Evolutionary conservation across 2,329 filamentous ascomycete species (phyloP), one percentile per base, ranked within the genome.

Genomic region (Verticillium nonalfalfae): DNA sequence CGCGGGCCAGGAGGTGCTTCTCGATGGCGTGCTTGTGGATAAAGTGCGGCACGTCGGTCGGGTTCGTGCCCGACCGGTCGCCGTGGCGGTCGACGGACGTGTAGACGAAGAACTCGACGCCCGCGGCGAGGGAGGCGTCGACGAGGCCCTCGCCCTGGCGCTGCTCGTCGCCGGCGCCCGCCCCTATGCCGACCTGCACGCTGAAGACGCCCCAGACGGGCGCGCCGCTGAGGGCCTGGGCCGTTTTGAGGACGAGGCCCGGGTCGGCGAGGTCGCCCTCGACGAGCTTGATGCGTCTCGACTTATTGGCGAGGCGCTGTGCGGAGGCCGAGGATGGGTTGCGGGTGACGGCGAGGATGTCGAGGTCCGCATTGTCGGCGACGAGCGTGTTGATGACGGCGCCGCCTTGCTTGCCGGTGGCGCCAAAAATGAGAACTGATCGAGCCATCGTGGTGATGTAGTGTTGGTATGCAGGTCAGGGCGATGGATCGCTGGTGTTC

Each of bases 311-410:
- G 2, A 87, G 78, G 15, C 73, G 74, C 67, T 84, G 76, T 0
- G 85, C 82, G 1, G 77, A 77, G 0, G 72, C 57, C 0, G 83
- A 85, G n/a, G 72, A 69, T 0, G 78, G 67, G 66, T 88, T 78
- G 63, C 86, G 82, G 2, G 86, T 88, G 26, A 89, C 76, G 7
- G 86, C 87, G 15, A 86, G 77, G 59, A 89, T 83, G 13, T 79
- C 76, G 62, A 80, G 79, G 65, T 71, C 63, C 56, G 71, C 66
- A n/a, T 74, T 67, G 4, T 68, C 62, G 26, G 67, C 66, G 21
- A 74, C 45, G 7, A 76, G 66, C 11, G 65, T 66, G 33, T 66
- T 67, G 50, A 76, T 69, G 26, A 75, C 68, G 34, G 74, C 72
- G 21, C 74, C 69, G 34, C 74, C 74, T 59, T 76, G 74, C 50